Base-by-base conservation (phyloP, 257 asterid species). In the Capsicum pubescens region DNA sequence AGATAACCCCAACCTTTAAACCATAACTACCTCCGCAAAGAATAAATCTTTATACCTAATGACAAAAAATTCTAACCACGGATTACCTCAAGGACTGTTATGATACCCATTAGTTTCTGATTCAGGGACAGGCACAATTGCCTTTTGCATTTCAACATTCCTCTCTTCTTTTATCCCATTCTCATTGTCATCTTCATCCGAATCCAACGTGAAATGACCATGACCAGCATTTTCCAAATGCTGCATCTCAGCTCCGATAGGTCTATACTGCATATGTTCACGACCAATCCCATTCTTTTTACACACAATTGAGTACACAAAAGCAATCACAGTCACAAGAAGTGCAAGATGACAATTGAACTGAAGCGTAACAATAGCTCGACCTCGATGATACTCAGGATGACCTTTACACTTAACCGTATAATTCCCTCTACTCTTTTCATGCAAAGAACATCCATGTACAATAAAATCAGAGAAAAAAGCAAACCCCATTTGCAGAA, bases 291-390 rank as follows among this genome's bases (percentile, higher is more conserved):
- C 90, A 74, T 86, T 60, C 26, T 63, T 90, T 89, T 90, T 93
- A 87, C 97, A 93, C 55, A 90, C 82, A 77, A 94, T 11, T 0
- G 94, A 90, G 87, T 92, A 96, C 19, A 84, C 83, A 19, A 83
- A 92, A 56, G 90, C 85, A 48, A 84, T 64, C 82, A 93, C 68
- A 50, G 91, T 74, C 80, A 93, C 92, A 46, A 96, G 82, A 79
- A 96, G 87, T 58, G 98, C 98, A 92, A 96, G 91, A 88, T 96
- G 98, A 84, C 95, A 92, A 86, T 96, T 96, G 82, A 96, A 96
- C 70, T 92, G 98, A 35, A 96, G 93, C 0, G 95, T 91, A 0
- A 98, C 99, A 19, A 96, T 92, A 9, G 99, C 98, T 67, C 97
- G 90, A 79, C 98, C 97, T 4, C 98, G 95, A 71, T 96, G 99